Evolutionary conservation across 163 green algal genomes (phyloP), one percentile per base, ranked within the genome.

Genomic region (Volvox carteri): DNA sequence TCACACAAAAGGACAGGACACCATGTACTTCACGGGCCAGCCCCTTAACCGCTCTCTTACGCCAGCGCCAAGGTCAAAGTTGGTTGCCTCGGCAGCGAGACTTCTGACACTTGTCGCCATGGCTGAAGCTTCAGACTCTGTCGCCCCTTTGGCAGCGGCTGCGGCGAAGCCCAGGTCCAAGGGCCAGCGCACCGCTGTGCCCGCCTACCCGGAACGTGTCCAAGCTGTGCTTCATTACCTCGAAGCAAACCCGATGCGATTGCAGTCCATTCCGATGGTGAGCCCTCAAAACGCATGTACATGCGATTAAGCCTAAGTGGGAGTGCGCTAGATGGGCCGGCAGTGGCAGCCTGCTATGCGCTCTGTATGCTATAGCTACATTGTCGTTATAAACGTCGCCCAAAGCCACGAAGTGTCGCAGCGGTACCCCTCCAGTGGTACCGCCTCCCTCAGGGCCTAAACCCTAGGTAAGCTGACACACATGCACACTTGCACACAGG

Each of bases 181-280:
- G 77, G 77, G 77, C 52, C 52, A 37, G 23, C 35, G 16, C 3
- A 48, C 73, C 28, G 25, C 48, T 28, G 33, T 52, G 35, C 77
- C 33, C 35, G 21, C 21, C 18, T 85, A 85, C 54, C 50, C 77
- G 28, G 25, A 65, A 9, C 77, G 77, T 1, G 77, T 85, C 28
- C 54, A 54, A 6, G 19, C 35, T 37, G 52, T 85, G 18, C 35
- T 85, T 16, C 37, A 85, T 8, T 41, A 85, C 52, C 35, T 85
- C 0, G 52, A 85, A 28, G 35, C 52, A 8, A 37, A 85, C 35
- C 77, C 77, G 0, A 73, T 73, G 52, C 77, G 52, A 6, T 23
- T 85, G 37, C 77, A 85, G 35, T 84, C 75, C 6, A 84, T 70
- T 6, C 77, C 77, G 4, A 85, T 85, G 77, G 77, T 85, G 37